Conservation (phyloP, 108 stramenopile species). For the Chaetoceros muelleri region DNA sequence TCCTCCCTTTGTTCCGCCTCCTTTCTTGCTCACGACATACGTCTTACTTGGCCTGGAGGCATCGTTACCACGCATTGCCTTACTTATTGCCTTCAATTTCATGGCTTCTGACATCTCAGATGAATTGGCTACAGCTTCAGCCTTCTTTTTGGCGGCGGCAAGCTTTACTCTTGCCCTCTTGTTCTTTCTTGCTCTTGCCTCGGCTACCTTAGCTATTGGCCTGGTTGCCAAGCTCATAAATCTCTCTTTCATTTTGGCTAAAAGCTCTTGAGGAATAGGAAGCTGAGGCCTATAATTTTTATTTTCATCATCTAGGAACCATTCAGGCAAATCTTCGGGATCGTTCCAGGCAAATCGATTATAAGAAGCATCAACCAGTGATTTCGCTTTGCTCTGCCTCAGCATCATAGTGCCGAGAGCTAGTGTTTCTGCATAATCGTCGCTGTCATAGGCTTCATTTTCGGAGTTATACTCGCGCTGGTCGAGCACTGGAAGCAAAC, state of each 20-base stretch:
- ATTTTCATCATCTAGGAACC: constrained; percentile 98
- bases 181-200: constrained; percentile 94
- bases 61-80: constrained; percentile 83
- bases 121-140: constrained; percentile 80
- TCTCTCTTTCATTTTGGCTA: constrained; percentile 93
- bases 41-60: constrained; percentile 65
- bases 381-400: constrained; percentile 86
- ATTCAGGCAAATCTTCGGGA: constrained; percentile 88
- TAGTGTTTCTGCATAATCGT: constrained; percentile 87
- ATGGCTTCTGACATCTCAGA: constrained; percentile 89
- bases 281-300: constrained; percentile 95
- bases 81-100: constrained; percentile 96
- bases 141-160: constrained; percentile 91
- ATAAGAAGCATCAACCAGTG: constrained; percentile 96
- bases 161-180: constrained; percentile 74
- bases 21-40: constrained; percentile 86
- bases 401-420: constrained; percentile 97
- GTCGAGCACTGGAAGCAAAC: constrained; percentile 59
- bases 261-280: constrained; percentile 84
- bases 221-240: constrained; percentile 76
- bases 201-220: constrained; percentile 98
- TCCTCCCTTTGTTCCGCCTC: constrained; percentile 54
- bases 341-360: constrained; percentile 99
- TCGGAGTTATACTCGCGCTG: constrained; percentile 86
- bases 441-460: constrained; percentile 95